Conservation (phyloP, 257 asterid genomes). For the Eustoma russellianum region DNA sequence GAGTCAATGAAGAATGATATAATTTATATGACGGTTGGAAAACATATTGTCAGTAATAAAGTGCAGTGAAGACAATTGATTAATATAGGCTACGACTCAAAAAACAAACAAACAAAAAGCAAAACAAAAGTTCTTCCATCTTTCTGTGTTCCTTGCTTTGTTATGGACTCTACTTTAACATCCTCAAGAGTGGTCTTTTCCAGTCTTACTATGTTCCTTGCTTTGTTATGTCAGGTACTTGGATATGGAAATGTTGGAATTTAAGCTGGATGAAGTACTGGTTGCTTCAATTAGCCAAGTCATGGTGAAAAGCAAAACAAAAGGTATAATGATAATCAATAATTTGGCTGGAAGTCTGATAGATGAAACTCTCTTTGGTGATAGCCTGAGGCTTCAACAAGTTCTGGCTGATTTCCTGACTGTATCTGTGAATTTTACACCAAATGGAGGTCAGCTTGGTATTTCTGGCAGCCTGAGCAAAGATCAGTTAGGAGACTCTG, state of each 20-base stretch:
- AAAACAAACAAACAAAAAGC: too few relatives aligned
- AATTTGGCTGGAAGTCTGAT: conserved; percentile 39
- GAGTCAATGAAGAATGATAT: too few relatives aligned
- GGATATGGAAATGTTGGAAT: conserved; percentile 93
- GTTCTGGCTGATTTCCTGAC: conserved; percentile 66
- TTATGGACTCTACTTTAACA: background rate
- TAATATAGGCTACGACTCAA: too few relatives aligned
- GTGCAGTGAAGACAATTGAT: too few relatives aligned
- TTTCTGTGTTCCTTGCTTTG: too few relatives aligned
- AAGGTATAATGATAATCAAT: conserved; percentile 55
- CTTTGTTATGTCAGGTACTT: conserved; percentile 38
- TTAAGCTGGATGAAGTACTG: conserved; percentile 66
- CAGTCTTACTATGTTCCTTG: background rate
- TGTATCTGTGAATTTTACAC: conserved; percentile 46
- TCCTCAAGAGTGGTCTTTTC: background rate
- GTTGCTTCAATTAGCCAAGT: conserved; percentile 83
- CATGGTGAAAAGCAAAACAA: conserved; percentile 70
- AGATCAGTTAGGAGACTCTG: conserved; percentile 63
- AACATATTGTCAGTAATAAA: too few relatives aligned
- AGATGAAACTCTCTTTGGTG: conserved; percentile 66
- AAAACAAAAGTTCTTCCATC: too few relatives aligned
- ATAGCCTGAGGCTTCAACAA: conserved; percentile 85
- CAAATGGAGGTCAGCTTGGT: conserved; percentile 63
- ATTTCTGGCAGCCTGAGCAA: conserved; percentile 45
- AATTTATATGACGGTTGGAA: too few relatives aligned